Base-by-base conservation (phyloP, 2,329 filamentous ascomycete genomes). In the Aspergillus unguis region DNA sequence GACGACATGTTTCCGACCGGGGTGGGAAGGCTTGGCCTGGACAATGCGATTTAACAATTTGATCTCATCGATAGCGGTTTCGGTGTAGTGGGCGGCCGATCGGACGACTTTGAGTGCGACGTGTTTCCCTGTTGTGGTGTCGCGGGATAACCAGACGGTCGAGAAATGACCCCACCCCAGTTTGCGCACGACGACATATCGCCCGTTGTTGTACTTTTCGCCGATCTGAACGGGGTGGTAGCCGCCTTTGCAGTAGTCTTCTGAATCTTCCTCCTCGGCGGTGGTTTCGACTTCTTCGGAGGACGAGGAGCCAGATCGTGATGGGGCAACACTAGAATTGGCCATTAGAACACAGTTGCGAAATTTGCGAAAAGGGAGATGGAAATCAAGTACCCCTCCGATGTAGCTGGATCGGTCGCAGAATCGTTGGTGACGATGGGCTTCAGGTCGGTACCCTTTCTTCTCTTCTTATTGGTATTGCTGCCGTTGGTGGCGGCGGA, bases 221-320 rank as follows among this genome's bases (percentile, higher is more conserved):
- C 94, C 94, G 55, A 97, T 87, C 65, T 85, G 82, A 45, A 99
- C 94, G 2, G 94, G 94, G 70, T 99, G 94, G 74, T 97, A 99
- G 56, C 94, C 94, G 66, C 94, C 94, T 76, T 97, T 97, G 83
- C 92, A 96, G 78, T 99, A 99, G 74, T 99, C 94, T 75, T 97
- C 92, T 44, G 90, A 96, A 74, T 99, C 94, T 76, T 99, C 94
- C 76, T 99, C 94, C 71, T 97, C 94, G 68, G 92, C 92, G 36
- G 92, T 95, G 70, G 94, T 92, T 66, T 96, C 92, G 72, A 84
- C 81, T 71, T 96, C 92, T 63, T 84, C 85, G 43, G 88, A 88
- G 51, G 85, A 88, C 48, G 85, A 83, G 48, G 88, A 88, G 48
- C 89, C 88, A 57, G 90, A 92, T 64, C 86, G 81, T 79, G 76